phyloP scores from a whole-genome alignment of 192 early-diverging fungal species.

The Podila epigama region DNA sequence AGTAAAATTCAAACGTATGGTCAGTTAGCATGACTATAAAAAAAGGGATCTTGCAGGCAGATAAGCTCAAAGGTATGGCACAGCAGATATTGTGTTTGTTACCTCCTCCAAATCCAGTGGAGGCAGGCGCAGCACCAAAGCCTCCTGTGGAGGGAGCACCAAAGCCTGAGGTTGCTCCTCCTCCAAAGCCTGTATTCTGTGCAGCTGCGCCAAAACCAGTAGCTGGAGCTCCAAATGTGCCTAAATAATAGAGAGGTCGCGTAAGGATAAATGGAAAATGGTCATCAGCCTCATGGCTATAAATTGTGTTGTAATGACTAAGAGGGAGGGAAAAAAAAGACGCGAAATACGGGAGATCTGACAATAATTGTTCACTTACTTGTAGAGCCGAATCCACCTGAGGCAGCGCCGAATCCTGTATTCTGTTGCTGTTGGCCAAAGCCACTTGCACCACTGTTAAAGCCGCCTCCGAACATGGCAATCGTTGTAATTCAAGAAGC shows the following conservation, averaged over 20 bases:
- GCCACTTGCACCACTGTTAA: slow-evolving; percentile 21
- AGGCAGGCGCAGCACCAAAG: slow-evolving; percentile 34
- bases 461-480: slow-evolving; percentile 28
- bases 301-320: too few species aligned
- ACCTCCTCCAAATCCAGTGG: slow-evolving; percentile 40
- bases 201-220: slow-evolving; percentile 38
- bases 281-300: not conserved
- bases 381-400: slow-evolving; percentile 36
- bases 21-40: not conserved
- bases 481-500: not conserved
- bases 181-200: slow-evolving; percentile 29
- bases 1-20: not conserved
- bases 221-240: slow-evolving; percentile 35
- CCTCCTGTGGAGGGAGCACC: slow-evolving; percentile 32
- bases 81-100: not conserved
- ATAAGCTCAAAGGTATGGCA: not conserved
- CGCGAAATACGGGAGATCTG: not conserved
- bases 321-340: slow-evolving; percentile 1
- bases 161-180: slow-evolving; percentile 23
- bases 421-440: slow-evolving; percentile 48
- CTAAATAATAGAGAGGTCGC: too few species aligned
- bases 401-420: slow-evolving; percentile 36
- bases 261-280: not conserved
- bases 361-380: slow-evolving; percentile 11
- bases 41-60: not conserved